Percentiles rank a stretch among this genome's conserved stretches.
Evolutionary conservation across 2,329 filamentous ascomycete species (phyloP).

Genomic region (Aspergillus brasiliensis): DNA sequence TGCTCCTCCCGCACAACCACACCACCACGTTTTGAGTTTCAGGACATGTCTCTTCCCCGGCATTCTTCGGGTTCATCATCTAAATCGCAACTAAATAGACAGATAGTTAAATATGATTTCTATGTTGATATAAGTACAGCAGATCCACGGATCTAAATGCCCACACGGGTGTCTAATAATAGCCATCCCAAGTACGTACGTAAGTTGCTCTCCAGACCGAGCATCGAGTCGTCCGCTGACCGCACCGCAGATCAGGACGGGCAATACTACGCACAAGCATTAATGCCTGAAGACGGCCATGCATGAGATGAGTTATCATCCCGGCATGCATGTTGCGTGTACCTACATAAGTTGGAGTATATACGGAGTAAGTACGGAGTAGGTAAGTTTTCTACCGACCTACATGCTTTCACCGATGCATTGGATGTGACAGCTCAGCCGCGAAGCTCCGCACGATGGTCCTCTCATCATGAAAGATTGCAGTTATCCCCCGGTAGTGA

Average conservation of each 20-base stretch:
- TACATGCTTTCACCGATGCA: conserved; percentile 6
- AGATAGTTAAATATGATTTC: neutral
- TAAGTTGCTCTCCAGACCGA: neutral
- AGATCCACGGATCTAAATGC: neutral
- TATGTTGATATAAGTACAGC: neutral
- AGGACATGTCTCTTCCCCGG: neutral
- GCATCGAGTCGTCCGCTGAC: neutral
- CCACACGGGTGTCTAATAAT: neutral
- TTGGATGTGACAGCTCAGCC: conserved; percentile 5
- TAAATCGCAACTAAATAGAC: neutral
- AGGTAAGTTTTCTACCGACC: neutral
- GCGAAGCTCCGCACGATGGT: conserved; percentile 7
- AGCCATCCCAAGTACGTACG: neutral
- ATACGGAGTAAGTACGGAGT: too few relatives aligned
- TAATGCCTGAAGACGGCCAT: neutral
- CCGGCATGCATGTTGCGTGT: conserved; percentile 15
- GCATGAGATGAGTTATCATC: neutral
- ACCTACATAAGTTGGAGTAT: conserved; percentile 8
- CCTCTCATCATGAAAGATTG: neutral
- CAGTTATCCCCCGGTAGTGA: neutral
- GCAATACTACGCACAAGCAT: neutral
- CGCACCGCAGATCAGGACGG: conserved; percentile 2
- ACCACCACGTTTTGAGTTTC: neutral
- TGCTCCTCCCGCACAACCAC: neutral
- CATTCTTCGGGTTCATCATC: neutral